Evolutionary conservation across 2,329 filamentous ascomycete species (phyloP), one percentile per base, ranked within the genome.

Genomic region (Arachnomyces sp.): DNA sequence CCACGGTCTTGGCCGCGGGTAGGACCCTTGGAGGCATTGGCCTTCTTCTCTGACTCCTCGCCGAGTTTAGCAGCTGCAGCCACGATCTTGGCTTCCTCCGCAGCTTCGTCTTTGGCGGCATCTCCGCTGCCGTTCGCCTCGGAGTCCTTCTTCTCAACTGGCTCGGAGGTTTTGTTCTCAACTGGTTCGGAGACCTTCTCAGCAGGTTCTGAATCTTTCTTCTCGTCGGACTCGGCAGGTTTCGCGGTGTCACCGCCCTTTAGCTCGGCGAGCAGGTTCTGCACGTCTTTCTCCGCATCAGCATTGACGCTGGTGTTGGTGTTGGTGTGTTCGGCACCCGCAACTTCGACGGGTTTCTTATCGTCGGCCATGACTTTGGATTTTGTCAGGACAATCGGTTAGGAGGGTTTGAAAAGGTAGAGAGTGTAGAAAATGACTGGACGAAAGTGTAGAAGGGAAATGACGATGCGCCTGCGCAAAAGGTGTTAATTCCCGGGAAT

Each of bases 251-350:
- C 38, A 28, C 63, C 61, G 25, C 51, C 60, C 56, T 69, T 64
- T 49, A 69, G 52, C 52, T 70, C 66, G 14, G 64, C 64, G 32
- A 69, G 58, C 38, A 69, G 56, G 43, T 64, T 60, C 53, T 68
- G 58, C 11, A 68, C 66, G 53, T 70, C 67, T 54, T 67, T 60
- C 44, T 66, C 63, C n/a, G 67, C 63, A 34, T 63, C 61, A 16
- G 54, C 53, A 48, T 69, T 69, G 33, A 56, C 45, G 32, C 56
- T 55, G 31, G 51, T 43, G 31, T 69, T 69, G 33, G 56, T 45
- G 32, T 56, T 55, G 30, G 51, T 43, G 32, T 52, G 30, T 11
- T 44, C 43, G 30, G 41, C 21, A 25, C 21, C 21, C 7, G 32
- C 34, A 12, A 28, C n/a, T n/a, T 42, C 44, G 38, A 51, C 48